These are phyloP conservation scores for Fusarium pseudograminearum DNA, from an alignment of 2,329 filamentous ascomycete genomes.

Conservation along the genomic window DNA sequence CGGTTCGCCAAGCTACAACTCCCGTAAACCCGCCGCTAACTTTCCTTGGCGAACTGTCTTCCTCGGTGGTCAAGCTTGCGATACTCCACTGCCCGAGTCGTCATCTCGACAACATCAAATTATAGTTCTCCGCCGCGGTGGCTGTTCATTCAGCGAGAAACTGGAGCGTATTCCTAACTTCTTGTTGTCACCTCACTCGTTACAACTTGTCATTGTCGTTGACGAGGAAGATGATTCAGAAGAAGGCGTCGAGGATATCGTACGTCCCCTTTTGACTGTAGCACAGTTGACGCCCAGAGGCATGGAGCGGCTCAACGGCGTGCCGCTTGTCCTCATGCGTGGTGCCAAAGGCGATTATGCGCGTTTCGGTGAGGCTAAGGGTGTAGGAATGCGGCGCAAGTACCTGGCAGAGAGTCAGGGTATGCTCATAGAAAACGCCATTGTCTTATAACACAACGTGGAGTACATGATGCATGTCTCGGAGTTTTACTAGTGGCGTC, in stretches of 20 bases:
- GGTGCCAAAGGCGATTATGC: slow-evolving; percentile 73
- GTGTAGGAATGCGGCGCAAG: slow-evolving; percentile 79
- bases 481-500: slow-evolving; percentile 37
- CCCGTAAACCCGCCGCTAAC: slow-evolving; percentile 53
- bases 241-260: slow-evolving; percentile 46
- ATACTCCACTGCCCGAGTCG: slow-evolving; percentile 64
- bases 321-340: slow-evolving; percentile 86
- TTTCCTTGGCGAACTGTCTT: slow-evolving; percentile 79
- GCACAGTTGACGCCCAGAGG: slow-evolving; percentile 78
- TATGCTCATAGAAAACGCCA: slow-evolving; percentile 80
- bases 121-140: slow-evolving; percentile 83
- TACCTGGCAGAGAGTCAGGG: slow-evolving; percentile 88
- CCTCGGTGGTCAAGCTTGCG: slow-evolving; percentile 77
- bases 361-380: slow-evolving; percentile 71
- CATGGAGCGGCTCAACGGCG: slow-evolving; percentile 74
- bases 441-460: slow-evolving; percentile 62
- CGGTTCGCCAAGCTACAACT: slow-evolving; percentile 57
- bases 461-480: slow-evolving; percentile 38
- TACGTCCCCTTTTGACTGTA: slow-evolving; percentile 79
- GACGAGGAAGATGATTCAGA: slow-evolving; percentile 59
- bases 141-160: slow-evolving; percentile 87
- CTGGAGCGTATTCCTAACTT: slow-evolving; percentile 86
- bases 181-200: slow-evolving; percentile 66
- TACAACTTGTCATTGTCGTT: slow-evolving; percentile 88
- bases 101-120: slow-evolving; percentile 74